phyloP scores from a whole-genome alignment of 129 eudicot genomes.

The Ambrosia artemisiifolia region DNA sequence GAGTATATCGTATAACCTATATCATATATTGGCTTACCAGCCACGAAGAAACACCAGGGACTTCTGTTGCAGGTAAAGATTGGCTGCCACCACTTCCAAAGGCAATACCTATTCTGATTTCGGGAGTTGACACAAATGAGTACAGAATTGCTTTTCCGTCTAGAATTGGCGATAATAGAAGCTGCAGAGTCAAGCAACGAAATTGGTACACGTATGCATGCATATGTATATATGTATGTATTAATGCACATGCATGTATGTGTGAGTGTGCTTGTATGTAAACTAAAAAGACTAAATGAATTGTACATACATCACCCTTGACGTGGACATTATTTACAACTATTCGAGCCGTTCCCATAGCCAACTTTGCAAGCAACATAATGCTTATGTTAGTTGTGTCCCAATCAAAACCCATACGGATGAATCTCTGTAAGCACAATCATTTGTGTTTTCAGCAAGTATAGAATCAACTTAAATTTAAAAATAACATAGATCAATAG shows the following conservation, averaged over 20 bases:
- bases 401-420: constrained; percentile 93
- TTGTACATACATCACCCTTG: constrained; percentile 90
- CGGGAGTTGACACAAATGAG: constrained; percentile 92
- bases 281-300: constrained; percentile 1
- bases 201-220: neutral
- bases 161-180: constrained; percentile 71
- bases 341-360: constrained; percentile 91
- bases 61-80: constrained; percentile 91
- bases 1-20: neutral
- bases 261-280: too few species aligned
- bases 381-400: constrained; percentile 79
- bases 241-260: too few species aligned
- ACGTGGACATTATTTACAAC: constrained; percentile 77
- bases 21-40: constrained; percentile 45
- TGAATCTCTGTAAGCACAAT: constrained; percentile 48
- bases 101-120: constrained; percentile 84
- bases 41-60: constrained; percentile 96
- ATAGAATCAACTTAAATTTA: neutral
- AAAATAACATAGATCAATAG: neutral
- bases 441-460: neutral
- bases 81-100: constrained; percentile 97
- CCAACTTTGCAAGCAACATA: constrained; percentile 83
- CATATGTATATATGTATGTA: too few species aligned
- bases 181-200: constrained; percentile 45
- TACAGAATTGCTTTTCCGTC: constrained; percentile 83